A percentile compares a stretch with the other conserved stretches of the same genome.
These are phyloP conservation scores for Carnegiea gigantea DNA, from an alignment of 179 eudicot species.

Conservation along the genomic window DNA sequence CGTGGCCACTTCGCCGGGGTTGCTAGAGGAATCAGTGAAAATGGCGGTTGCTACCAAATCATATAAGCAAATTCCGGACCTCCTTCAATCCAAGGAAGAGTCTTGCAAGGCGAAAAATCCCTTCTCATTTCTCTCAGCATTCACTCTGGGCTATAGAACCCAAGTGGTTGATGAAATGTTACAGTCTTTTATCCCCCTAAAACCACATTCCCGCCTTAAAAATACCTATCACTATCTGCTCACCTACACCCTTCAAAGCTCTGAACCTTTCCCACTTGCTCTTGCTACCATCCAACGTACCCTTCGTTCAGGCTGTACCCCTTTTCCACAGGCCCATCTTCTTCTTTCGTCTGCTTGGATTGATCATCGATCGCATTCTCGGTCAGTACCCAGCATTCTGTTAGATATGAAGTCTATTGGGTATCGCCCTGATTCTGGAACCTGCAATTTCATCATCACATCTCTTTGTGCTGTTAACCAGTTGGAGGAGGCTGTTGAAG, in stretches of 20 bases:
- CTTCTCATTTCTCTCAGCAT: conserved; percentile 62
- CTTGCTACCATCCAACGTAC: conserved; percentile 67
- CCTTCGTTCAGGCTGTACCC: conserved; percentile 73
- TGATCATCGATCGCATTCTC: conserved; percentile 25
- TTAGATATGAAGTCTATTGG: conserved; percentile 64
- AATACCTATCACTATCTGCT: conserved; percentile 64
- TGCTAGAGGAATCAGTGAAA: conserved; percentile 51
- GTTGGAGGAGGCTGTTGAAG: conserved; percentile 59
- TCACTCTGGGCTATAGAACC: conserved; percentile 31
- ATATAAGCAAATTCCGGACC: conserved; percentile 57
- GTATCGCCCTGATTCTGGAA: conserved; percentile 69
- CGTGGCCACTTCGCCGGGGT: conserved; percentile 20
- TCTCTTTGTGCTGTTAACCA: conserved; percentile 77
- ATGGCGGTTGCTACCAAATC: conserved; percentile 45
- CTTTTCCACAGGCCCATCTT: conserved; percentile 64
- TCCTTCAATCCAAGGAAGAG: conserved; percentile 40
- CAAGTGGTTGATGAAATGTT: conserved; percentile 61
- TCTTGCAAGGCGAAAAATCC: conserved; percentile 46
- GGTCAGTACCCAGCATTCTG: conserved; percentile 44
- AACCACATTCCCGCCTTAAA: conserved; percentile 54
- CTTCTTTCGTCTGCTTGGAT: conserved; percentile 72
- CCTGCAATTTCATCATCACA: conserved; percentile 66
- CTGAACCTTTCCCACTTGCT: conserved; percentile 61
- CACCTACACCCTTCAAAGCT: conserved; percentile 50
- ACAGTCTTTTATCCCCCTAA: conserved; percentile 55